These are phyloP conservation scores for Colletotrichum chlorophyti DNA, from an alignment of 2,329 filamentous ascomycete species.

Conservation along the genomic window DNA sequence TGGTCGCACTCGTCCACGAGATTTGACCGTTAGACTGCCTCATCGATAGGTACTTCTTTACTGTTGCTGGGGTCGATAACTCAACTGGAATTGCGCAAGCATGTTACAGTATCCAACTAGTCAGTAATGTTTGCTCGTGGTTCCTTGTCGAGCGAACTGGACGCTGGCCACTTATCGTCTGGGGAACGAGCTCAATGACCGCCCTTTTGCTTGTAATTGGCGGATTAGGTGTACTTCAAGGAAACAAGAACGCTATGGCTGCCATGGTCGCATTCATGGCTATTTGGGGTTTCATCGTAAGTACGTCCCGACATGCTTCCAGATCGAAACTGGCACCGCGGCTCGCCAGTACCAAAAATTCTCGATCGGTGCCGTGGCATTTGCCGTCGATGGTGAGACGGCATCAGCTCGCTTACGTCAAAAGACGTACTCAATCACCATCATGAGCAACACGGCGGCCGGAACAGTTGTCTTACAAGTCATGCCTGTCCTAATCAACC, in stretches of 20 bases:
- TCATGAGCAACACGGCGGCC: slow-evolving; percentile 15
- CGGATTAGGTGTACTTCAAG: slow-evolving; percentile 37
- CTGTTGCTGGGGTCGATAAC: slow-evolving; percentile 44
- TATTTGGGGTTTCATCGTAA: slow-evolving; percentile 16
- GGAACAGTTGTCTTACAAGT: slow-evolving; percentile 15
- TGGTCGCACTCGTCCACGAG: slow-evolving; percentile 39
- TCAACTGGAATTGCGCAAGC: slow-evolving; percentile 46
- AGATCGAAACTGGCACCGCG: too few species aligned
- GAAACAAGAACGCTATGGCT: neutral
- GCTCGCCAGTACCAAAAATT: slow-evolving; percentile 9
- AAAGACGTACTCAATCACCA: slow-evolving; percentile 18
- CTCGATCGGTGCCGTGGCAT: slow-evolving; percentile 6
- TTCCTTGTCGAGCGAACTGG: slow-evolving; percentile 44
- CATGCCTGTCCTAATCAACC: slow-evolving; percentile 36
- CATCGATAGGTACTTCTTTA: slow-evolving; percentile 45
- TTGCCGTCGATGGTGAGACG: slow-evolving; percentile 16
- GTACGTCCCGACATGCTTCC: neutral
- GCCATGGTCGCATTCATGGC: slow-evolving; percentile 14
- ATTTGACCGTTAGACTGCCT: too few species aligned
- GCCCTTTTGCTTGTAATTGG: slow-evolving; percentile 34
- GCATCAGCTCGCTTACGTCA: slow-evolving; percentile 14
- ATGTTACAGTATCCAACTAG: slow-evolving; percentile 48
- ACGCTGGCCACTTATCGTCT: slow-evolving; percentile 45
- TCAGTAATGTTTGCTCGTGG: slow-evolving; percentile 48
- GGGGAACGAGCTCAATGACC: slow-evolving; percentile 28